A percentile compares a stretch with the other conserved stretches of the same genome.
These are phyloP conservation scores for Crithidia thermophila DNA, from an alignment of 208 protist genomes.

Conservation along the genomic window DNA sequence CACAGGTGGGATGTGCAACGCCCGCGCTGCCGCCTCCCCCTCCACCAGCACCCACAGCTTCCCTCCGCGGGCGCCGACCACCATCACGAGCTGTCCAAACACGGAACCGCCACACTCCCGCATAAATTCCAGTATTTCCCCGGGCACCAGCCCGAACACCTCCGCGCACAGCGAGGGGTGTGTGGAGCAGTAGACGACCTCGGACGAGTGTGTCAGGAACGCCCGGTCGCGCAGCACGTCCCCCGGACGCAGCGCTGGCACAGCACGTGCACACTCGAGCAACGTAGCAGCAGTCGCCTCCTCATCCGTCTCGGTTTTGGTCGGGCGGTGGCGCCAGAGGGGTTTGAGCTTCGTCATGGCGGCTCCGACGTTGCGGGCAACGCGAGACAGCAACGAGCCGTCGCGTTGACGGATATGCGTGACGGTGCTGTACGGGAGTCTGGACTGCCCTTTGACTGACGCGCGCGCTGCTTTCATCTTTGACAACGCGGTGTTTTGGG, in stretches of 20 bases:
- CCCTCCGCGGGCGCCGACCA: constrained; percentile 69
- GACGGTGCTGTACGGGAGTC: constrained; percentile 17
- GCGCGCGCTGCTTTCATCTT: constrained; percentile 5
- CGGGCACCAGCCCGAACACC: constrained; percentile 66
- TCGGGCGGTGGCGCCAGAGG: constrained; percentile 16
- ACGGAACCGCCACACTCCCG: constrained; percentile 18
- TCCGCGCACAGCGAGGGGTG: constrained; percentile 57
- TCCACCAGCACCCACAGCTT: constrained; percentile 58
- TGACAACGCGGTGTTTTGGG: neutral
- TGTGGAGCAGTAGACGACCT: constrained; percentile 73
- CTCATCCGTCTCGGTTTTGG: neutral
- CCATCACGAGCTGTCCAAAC: constrained; percentile 19
- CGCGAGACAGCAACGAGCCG: constrained; percentile 10
- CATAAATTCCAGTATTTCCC: constrained; percentile 50
- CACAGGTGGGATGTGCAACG: constrained; percentile 37
- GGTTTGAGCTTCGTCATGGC: constrained; percentile 2
- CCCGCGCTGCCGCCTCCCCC: constrained; percentile 36
- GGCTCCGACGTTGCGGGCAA: constrained; percentile 9
- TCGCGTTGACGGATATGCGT: neutral
- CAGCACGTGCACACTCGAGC: neutral
- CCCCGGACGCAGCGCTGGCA: constrained; percentile 33
- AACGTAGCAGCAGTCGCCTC: neutral
- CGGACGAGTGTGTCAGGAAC: constrained; percentile 51
- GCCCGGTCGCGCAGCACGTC: constrained; percentile 72
- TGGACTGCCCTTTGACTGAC: constrained; percentile 2